Percentiles rank a stretch among this genome's conserved stretches.
Evolutionary conservation across 805 yeast genomes (phyloP).

Genomic region (Pichia insulana): DNA sequence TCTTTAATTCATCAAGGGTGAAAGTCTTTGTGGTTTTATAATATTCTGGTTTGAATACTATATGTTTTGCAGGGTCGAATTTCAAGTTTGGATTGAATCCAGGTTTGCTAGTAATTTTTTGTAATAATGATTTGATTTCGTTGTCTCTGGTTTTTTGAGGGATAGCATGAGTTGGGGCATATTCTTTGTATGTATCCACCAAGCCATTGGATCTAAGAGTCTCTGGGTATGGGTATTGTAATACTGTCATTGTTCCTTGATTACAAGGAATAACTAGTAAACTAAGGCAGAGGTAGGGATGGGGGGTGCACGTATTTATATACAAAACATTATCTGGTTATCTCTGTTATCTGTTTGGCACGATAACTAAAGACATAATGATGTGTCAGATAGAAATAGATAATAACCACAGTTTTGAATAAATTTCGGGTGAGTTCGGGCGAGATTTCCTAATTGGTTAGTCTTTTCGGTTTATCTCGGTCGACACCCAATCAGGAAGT

Average conservation of each 20-base stretch:
- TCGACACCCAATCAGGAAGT: too few relatives aligned
- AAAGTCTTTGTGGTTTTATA: slow-evolving; percentile 30
- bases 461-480: too few relatives aligned
- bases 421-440: too few relatives aligned
- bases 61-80: slow-evolving; percentile 33
- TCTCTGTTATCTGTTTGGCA: too few relatives aligned
- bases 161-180: slow-evolving; percentile 9
- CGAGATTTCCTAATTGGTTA: too few relatives aligned
- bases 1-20: slow-evolving; percentile 31
- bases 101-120: slow-evolving; percentile 16
- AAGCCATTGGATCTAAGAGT: slow-evolving; percentile 7
- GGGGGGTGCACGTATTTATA: too few relatives aligned
- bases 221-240: slow-evolving; percentile 8
- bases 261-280: neutral
- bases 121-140: slow-evolving; percentile 17
- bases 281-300: too few relatives aligned
- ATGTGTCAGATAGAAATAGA: too few relatives aligned
- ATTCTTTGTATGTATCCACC: slow-evolving; percentile 7
- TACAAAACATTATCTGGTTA: too few relatives aligned
- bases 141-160: slow-evolving; percentile 22
- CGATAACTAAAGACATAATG: too few relatives aligned
- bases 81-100: slow-evolving; percentile 20
- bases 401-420: too few relatives aligned
- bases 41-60: slow-evolving; percentile 31
- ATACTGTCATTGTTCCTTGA: neutral